Conservation (phyloP, 31 red algal species). For the Asparagopsis taxiformis region DNA sequence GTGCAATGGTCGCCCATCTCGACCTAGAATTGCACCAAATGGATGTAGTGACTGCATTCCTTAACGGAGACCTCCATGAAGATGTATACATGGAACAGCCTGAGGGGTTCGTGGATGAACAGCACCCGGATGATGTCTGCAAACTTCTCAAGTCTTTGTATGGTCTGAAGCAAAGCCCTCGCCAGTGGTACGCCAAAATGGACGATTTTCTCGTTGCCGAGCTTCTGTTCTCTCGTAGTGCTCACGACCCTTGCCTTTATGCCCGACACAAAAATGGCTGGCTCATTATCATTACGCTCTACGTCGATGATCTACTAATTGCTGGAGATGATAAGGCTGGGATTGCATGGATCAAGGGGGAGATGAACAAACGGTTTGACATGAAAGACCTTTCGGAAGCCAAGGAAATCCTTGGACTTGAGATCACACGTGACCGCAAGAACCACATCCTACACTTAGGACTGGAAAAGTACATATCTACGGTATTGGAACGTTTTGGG, state of each 20-base stretch:
- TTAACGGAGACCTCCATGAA: constrained; percentile 2
- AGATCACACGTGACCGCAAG: not conserved
- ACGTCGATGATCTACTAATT: constrained; percentile 22
- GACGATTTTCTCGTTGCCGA: not conserved
- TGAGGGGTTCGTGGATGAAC: not conserved
- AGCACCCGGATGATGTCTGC: constrained; percentile 1
- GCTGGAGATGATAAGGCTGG: not conserved
- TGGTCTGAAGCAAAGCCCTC: constrained; percentile 3
- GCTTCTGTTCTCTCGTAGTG: not conserved
- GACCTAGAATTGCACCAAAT: constrained; percentile 7
- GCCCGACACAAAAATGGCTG: not conserved
- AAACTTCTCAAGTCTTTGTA: constrained; percentile 12
- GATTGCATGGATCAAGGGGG: not conserved
- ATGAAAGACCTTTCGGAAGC: constrained; percentile 11
- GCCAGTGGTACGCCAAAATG: constrained; percentile 2
- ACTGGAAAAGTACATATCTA: not conserved
- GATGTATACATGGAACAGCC: constrained; percentile 4
- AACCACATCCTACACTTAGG: not conserved
- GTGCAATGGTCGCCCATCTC: not conserved
- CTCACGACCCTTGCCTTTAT: constrained; percentile 3
- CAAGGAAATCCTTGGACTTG: constrained; percentile 12
- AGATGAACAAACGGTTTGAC: constrained; percentile 8
- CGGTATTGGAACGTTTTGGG: constrained; percentile 15
- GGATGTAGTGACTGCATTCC: constrained; percentile 11
- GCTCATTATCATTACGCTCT: not conserved